These are phyloP conservation scores for Cyberlindnera mississippiensis DNA, from an alignment of 805 yeast species.

Conservation along the genomic window DNA sequence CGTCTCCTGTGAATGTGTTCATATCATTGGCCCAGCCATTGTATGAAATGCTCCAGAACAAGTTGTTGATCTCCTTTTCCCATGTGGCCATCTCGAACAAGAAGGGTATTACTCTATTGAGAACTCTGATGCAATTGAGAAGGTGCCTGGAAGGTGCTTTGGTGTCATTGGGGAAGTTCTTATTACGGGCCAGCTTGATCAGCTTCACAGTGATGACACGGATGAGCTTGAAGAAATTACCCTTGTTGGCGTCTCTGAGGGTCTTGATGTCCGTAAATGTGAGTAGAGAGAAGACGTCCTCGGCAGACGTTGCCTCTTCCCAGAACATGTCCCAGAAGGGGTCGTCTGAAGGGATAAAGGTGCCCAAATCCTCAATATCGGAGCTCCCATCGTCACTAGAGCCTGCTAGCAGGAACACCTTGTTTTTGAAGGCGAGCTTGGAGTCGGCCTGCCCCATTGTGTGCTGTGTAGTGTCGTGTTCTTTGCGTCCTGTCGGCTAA, in stretches of 20 bases:
- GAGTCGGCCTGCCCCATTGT: constrained; percentile 76
- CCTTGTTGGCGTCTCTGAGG: constrained; percentile 53
- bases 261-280: constrained; percentile 54
- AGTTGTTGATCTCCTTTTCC: constrained; percentile 31
- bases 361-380: constrained; percentile 4
- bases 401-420: constrained; percentile 54
- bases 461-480: background rate
- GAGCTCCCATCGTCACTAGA: constrained; percentile 21
- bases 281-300: constrained; percentile 56
- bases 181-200: constrained; percentile 19
- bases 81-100: constrained; percentile 46
- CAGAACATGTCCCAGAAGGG: constrained; percentile 45
- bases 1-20: constrained; percentile 9
- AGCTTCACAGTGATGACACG: constrained; percentile 34
- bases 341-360: constrained; percentile 31
- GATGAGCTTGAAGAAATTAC: constrained; percentile 55
- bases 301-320: constrained; percentile 45
- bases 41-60: constrained; percentile 42
- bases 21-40: constrained; percentile 7
- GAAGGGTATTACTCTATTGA: constrained; percentile 64
- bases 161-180: constrained; percentile 26
- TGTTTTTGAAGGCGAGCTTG: constrained; percentile 53
- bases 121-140: constrained; percentile 58
- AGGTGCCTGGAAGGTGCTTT: constrained; percentile 32
- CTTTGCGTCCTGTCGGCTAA: no score